Conservation (phyloP, 2,329 filamentous ascomycete genomes). For the Xylariaceae sp. region DNA sequence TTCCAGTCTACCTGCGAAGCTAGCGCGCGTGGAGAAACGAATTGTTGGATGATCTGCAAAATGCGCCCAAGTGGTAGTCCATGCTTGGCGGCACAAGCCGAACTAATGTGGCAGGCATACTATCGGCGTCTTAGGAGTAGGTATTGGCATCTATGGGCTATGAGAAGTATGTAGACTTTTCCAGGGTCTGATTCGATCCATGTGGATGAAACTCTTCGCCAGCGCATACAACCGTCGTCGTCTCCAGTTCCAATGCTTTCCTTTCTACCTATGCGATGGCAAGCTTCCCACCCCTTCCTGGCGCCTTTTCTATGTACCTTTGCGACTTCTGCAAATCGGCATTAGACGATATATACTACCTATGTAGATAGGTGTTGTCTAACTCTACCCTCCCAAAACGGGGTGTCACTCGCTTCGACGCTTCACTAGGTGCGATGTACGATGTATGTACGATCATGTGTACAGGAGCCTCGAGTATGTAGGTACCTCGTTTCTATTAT, state of each 20-base stretch:
- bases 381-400: constrained; percentile 19
- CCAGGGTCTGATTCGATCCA: constrained; percentile 38
- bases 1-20: constrained; percentile 16
- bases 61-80: constrained; percentile 31
- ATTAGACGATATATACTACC: constrained; percentile 6
- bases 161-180: constrained; percentile 30
- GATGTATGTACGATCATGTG: background rate
- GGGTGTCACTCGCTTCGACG: constrained; percentile 25
- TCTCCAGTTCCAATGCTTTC: constrained; percentile 24
- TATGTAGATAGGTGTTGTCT: constrained; percentile 23
- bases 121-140: constrained; percentile 27
- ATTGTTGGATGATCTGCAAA: constrained; percentile 34
- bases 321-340: constrained; percentile 22
- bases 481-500: constrained; percentile 18
- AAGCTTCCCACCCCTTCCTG: constrained; percentile 9
- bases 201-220: constrained; percentile 36
- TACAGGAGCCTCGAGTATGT: constrained; percentile 18
- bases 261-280: constrained; percentile 17
- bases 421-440: constrained; percentile 4
- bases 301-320: constrained; percentile 6
- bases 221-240: constrained; percentile 34
- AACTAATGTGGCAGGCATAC: constrained; percentile 14
- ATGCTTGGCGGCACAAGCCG: constrained; percentile 33
- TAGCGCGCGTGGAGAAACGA: constrained; percentile 31
- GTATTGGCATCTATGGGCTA: constrained; percentile 31